These are phyloP conservation scores for Euphorbia celastroides DNA, from an alignment of 441 rosid species.

Conservation along the genomic window DNA sequence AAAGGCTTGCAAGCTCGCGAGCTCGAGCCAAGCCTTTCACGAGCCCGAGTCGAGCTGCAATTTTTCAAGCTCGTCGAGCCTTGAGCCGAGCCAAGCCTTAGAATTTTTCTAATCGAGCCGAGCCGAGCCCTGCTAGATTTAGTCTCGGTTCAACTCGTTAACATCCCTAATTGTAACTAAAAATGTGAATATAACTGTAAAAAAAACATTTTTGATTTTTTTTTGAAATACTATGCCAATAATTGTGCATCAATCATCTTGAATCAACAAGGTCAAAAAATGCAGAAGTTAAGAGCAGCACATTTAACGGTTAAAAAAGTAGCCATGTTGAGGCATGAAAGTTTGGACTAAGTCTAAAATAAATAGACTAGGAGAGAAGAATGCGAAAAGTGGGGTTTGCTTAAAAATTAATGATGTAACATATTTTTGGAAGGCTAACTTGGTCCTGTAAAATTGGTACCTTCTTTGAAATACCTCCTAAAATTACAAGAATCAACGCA, in stretches of 20 bases:
- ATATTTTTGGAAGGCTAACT: too few species aligned
- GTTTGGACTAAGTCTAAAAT: background rate
- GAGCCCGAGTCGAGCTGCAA: too few species aligned
- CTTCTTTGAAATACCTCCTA: too few species aligned
- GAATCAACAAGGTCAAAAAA: background rate
- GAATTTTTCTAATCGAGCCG: too few species aligned
- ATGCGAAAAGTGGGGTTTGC: background rate
- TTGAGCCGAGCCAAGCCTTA: too few species aligned
- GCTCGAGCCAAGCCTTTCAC: too few species aligned
- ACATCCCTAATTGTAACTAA: background rate
- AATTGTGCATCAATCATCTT: background rate
- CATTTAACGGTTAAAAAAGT: background rate
- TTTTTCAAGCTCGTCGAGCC: too few species aligned
- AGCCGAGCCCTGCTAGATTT: too few species aligned
- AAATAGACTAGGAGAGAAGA: background rate
- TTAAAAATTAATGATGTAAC: background rate
- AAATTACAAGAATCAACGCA: too few species aligned
- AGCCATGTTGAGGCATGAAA: background rate
- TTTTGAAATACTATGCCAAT: background rate
- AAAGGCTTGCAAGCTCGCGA: too few species aligned
- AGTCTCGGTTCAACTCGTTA: too few species aligned
- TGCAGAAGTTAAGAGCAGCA: background rate
- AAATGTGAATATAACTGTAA: background rate
- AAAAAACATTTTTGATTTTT: background rate
- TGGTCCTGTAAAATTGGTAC: too few species aligned